Evolutionary conservation across 352 stramenopile genomes (phyloP), one percentile per base, ranked within the genome.

Genomic region (Phytophthora tentaculata): DNA sequence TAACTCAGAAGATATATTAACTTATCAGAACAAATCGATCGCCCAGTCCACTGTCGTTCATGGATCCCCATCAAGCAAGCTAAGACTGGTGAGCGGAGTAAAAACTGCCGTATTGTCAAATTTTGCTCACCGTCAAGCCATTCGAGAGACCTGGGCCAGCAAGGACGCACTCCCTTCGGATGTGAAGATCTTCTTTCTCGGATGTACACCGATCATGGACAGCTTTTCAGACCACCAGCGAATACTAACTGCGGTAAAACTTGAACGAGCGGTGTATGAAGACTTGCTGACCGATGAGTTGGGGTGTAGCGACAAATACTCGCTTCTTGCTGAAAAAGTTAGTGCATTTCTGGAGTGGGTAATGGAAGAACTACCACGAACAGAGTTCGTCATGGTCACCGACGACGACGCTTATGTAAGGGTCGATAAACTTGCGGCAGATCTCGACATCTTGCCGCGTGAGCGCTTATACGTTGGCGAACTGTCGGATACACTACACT

Each of bases 401-500:
- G 35, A 43, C 35, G 35, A 43, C 35, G 29, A 37, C 29, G 29
- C 3, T 8, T 37, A 19, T 14, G 14, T 43, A n/a, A 8, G 29
- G 29, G 35, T n/a, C 6, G 35, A 43, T n/a, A 43, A 43, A 43
- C 35, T 43, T 43, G 14, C n/a, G n/a, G 35, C n/a, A 43, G 35
- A 43, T 43, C 35, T 43, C 3, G 2, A 43, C 3, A 7, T n/a
- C 2, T 43, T 43, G 35, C 35, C 35, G 35, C 35, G 14, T 43
- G 35, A 43, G 6, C 12, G 35, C 14, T 17, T 43, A 19, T 43
- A 43, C 35, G 6, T 71, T 10, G 67, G 71, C 0, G 53, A 73
- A 22, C 51, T 83, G 2, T 65, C 41, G 49, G 67, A 71, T 67
- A 28, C 35, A 14, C 14, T 43, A 14, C 14, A 43, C 7, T 43